A percentile compares a stretch with the other conserved stretches of the same genome.
These are phyloP conservation scores for Hydnomerulius pinastri DNA, from an alignment of 768 basidiomycete genomes.

Conservation along the genomic window DNA sequence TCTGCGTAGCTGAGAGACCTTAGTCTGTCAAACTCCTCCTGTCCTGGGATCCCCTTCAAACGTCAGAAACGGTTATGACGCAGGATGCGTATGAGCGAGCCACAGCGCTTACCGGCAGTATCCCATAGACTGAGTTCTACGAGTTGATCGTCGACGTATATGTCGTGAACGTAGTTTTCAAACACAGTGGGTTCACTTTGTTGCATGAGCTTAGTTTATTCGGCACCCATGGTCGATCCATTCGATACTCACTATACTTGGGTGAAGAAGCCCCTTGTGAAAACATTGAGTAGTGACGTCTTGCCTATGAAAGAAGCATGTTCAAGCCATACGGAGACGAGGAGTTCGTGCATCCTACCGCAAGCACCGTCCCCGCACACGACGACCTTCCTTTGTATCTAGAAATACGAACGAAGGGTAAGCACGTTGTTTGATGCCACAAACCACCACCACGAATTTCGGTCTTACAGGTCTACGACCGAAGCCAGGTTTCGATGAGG, in stretches of 20 bases:
- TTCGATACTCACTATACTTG: slow-evolving; percentile 75
- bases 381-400: slow-evolving; percentile 67
- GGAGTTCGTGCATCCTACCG: slow-evolving; percentile 44
- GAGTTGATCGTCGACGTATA: slow-evolving; percentile 81
- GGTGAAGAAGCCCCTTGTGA: slow-evolving; percentile 90
- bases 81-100: slow-evolving; percentile 1
- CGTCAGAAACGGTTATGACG: slow-evolving; percentile 31
- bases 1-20: slow-evolving; percentile 96
- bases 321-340: slow-evolving; percentile 11
- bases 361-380: slow-evolving; percentile 98
- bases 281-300: slow-evolving; percentile 86
- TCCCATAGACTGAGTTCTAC: slow-evolving; percentile 97
- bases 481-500: slow-evolving; percentile 55
- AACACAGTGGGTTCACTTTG: slow-evolving; percentile 90
- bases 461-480: slow-evolving; percentile 40
- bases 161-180: slow-evolving; percentile 94
- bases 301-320: slow-evolving; percentile 52
- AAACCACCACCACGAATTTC: background rate
- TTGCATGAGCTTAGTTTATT: background rate
- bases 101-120: slow-evolving; percentile 72
- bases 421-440: slow-evolving; percentile 14
- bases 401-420: slow-evolving; percentile 14
- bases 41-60: slow-evolving; percentile 55
- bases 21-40: slow-evolving; percentile 94
- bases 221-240: background rate